Conservation (phyloP, 2,329 filamentous ascomycete genomes). For the Beauveria medogensis region DNA sequence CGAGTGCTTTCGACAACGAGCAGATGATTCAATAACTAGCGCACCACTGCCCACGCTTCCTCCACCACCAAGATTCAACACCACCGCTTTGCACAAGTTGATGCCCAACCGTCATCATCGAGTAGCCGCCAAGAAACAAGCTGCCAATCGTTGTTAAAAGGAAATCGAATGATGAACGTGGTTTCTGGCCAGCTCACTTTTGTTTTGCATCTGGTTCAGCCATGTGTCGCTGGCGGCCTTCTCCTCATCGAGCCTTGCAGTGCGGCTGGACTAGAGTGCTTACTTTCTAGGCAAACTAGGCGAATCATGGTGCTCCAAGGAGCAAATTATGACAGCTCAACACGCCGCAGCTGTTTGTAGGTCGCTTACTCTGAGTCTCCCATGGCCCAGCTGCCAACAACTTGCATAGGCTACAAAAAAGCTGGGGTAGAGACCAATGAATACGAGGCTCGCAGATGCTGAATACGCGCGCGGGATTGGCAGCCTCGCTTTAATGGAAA, state of each 20-base stretch:
- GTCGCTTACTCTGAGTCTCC: constrained; percentile 9
- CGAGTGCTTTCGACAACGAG: not conserved
- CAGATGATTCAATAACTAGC: not conserved
- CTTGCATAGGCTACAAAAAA: not conserved
- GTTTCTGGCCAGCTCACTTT: not conserved
- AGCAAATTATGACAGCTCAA: not conserved
- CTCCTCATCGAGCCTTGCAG: not conserved
- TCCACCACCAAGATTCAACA: not conserved
- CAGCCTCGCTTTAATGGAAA: not conserved
- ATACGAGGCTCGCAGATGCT: not conserved
- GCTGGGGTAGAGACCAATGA: not conserved
- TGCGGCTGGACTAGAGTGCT: constrained; percentile 4
- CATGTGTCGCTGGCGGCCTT: not conserved
- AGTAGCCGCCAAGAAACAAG: not conserved
- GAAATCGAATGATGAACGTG: not conserved
- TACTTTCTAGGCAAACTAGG: not conserved
- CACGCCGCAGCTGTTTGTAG: not conserved
- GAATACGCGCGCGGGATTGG: not conserved
- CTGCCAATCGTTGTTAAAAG: not conserved
- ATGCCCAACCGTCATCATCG: not conserved
- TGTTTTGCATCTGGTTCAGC: not conserved
- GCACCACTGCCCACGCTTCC: not conserved
- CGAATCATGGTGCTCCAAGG: not conserved
- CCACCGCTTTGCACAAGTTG: not conserved
- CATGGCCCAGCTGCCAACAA: not conserved